Evolutionary conservation across 805 yeast genomes (phyloP).

Genomic region (Limtongia smithiae): DNA sequence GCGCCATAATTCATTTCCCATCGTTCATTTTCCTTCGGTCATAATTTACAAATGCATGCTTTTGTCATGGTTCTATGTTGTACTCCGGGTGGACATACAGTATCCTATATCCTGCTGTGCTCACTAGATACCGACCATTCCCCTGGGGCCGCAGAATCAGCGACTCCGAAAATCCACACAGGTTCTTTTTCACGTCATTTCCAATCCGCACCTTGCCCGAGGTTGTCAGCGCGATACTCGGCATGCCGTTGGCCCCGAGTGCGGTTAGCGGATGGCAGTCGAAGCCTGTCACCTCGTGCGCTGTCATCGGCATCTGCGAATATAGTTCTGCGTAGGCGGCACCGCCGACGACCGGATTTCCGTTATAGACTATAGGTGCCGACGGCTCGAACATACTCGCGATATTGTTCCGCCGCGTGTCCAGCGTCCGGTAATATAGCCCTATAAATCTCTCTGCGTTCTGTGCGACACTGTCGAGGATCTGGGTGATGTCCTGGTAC

Average conservation of each 20-base stretch:
- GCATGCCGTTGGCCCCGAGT: slow-evolving; percentile 22
- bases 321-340: slow-evolving; percentile 39
- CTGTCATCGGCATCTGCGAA: slow-evolving; percentile 37
- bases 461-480: no score
- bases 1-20: no score
- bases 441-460: slow-evolving; percentile 45
- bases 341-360: slow-evolving; percentile 42
- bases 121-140: slow-evolving; percentile 33
- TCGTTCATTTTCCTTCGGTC: no score
- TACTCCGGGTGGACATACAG: slow-evolving; percentile 36
- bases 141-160: slow-evolving; percentile 24
- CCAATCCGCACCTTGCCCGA: slow-evolving; percentile 40
- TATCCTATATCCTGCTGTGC: slow-evolving; percentile 34
- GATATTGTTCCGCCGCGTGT: slow-evolving; percentile 33
- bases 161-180: slow-evolving; percentile 37
- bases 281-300: slow-evolving; percentile 37
- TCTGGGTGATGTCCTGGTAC: no score
- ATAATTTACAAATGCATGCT: no score
- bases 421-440: slow-evolving; percentile 38
- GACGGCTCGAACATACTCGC: slow-evolving; percentile 31
- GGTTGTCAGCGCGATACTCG: slow-evolving; percentile 34
- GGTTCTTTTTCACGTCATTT: slow-evolving; percentile 32
- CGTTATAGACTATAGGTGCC: slow-evolving; percentile 43
- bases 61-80: slow-evolving; percentile 16
- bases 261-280: slow-evolving; percentile 42